These are phyloP conservation scores for Xerocomus potaroensis DNA, from an alignment of 768 basidiomycete genomes.

Conservation along the genomic window DNA sequence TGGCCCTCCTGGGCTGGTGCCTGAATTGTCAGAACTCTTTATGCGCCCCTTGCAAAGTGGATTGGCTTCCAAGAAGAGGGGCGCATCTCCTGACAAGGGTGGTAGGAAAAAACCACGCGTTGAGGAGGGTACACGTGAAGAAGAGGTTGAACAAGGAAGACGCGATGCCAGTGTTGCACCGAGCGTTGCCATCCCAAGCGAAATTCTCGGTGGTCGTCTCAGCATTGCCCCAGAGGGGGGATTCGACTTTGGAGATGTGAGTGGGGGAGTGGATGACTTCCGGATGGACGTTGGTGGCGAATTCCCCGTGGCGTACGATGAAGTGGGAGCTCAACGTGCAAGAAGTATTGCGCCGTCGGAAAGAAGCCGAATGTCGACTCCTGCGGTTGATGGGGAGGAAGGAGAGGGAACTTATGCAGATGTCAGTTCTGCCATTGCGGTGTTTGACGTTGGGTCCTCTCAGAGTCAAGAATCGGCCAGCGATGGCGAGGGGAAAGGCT, in stretches of 20 bases:
- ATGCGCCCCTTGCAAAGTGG: conserved; percentile 63
- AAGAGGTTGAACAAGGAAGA: conserved; percentile 68
- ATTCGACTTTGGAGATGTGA: conserved; percentile 61
- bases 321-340: conserved; percentile 33
- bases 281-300: conserved; percentile 62
- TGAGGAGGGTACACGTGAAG: conserved; percentile 42
- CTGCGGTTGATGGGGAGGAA: conserved; percentile 58
- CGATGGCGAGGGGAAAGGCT: conserved; percentile 63
- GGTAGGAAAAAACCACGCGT: conserved; percentile 58
- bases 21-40: conserved; percentile 82
- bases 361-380: conserved; percentile 63
- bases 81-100: conserved; percentile 50
- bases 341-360: conserved; percentile 53
- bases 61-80: conserved; percentile 55
- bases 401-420: conserved; percentile 67
- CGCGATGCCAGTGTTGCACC: conserved; percentile 62
- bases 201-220: conserved; percentile 46
- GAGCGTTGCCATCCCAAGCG: conserved; percentile 55
- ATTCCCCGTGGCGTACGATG: conserved; percentile 32
- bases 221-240: conserved; percentile 54
- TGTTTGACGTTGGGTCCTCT: conserved; percentile 66
- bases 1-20: conserved; percentile 78
- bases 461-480: conserved; percentile 42
- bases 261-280: conserved; percentile 58
- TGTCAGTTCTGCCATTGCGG: conserved; percentile 70